A percentile compares a stretch with the other conserved stretches of the same genome.
phyloP scores from a whole-genome alignment of 164 flowering plant species.

The Platanus orientalis region DNA sequence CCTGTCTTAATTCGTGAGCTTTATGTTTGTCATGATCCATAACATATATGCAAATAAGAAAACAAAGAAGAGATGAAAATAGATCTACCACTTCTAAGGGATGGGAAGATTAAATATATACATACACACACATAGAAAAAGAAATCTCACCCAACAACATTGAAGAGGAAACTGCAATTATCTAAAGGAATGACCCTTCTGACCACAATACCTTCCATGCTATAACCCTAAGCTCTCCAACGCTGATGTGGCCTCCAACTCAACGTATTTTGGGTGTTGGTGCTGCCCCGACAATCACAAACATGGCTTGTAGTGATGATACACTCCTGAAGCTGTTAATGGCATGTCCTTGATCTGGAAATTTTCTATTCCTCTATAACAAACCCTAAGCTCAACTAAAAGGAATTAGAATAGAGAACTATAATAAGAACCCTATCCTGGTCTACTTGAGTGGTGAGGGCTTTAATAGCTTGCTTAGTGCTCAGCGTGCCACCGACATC shows the following conservation, averaged over 20 bases:
- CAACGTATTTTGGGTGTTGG: constrained; percentile 38
- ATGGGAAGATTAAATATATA: too few species aligned
- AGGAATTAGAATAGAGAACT: not conserved
- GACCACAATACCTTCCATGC: constrained; percentile 64
- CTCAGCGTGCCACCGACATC: constrained; percentile 44
- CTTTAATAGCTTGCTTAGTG: constrained; percentile 60
- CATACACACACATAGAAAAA: too few species aligned
- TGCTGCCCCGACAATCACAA: constrained; percentile 43
- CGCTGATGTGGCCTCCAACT: constrained; percentile 58
- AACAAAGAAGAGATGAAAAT: constrained; percentile 52
- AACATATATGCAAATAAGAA: constrained; percentile 34
- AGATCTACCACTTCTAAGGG: not conserved
- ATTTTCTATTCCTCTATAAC: not conserved
- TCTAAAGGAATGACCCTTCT: constrained; percentile 86
- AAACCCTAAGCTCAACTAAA: not conserved
- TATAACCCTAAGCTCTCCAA: constrained; percentile 53
- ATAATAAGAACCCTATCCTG: not conserved
- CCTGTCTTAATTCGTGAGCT: constrained; percentile 91
- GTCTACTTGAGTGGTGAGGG: constrained; percentile 68
- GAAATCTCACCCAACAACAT: constrained; percentile 84
- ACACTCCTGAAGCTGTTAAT: constrained; percentile 84
- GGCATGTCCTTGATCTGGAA: constrained; percentile 94
- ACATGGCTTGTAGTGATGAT: constrained; percentile 85
- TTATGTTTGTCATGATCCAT: constrained; percentile 88
- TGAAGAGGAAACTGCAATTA: constrained; percentile 96